phyloP scores from a whole-genome alignment of 768 basidiomycete genomes.

The Sistotremastrum niveocremeum region DNA sequence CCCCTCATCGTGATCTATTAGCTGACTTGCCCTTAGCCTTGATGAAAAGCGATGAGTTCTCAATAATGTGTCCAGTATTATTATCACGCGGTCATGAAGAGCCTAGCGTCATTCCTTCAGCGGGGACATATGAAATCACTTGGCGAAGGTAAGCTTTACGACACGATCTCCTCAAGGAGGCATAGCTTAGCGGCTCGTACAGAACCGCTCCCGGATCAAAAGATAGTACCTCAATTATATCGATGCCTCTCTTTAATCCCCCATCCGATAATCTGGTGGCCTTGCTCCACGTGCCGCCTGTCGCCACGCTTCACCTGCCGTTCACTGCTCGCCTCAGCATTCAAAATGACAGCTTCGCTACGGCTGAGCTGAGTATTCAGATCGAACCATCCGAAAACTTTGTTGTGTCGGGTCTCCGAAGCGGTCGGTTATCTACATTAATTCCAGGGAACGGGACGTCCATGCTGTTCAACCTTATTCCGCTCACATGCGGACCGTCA shows the following conservation, averaged over 20 bases:
- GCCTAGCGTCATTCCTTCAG: slow-evolving; percentile 25
- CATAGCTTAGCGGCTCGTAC: neutral
- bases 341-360: slow-evolving; percentile 50
- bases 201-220: slow-evolving; percentile 30
- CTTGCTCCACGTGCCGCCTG: slow-evolving; percentile 46
- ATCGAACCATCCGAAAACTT: slow-evolving; percentile 66
- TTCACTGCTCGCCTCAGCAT: slow-evolving; percentile 41
- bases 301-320: slow-evolving; percentile 49
- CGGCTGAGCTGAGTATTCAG: slow-evolving; percentile 57
- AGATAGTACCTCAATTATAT: neutral
- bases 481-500: slow-evolving; percentile 61
- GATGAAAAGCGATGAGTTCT: slow-evolving; percentile 40
- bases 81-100: slow-evolving; percentile 29
- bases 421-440: slow-evolving; percentile 54
- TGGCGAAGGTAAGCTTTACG: slow-evolving; percentile 46
- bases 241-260: slow-evolving; percentile 48
- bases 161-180: neutral
- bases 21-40: slow-evolving; percentile 1
- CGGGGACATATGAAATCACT: slow-evolving; percentile 44
- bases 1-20: too few relatives aligned
- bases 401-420: slow-evolving; percentile 64
- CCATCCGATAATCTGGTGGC: slow-evolving; percentile 55
- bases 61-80: slow-evolving; percentile 38
- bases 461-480: slow-evolving; percentile 54
- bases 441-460: slow-evolving; percentile 58